These are phyloP conservation scores for Russula sp. DNA, from an alignment of 768 basidiomycete genomes.

Conservation along the genomic window DNA sequence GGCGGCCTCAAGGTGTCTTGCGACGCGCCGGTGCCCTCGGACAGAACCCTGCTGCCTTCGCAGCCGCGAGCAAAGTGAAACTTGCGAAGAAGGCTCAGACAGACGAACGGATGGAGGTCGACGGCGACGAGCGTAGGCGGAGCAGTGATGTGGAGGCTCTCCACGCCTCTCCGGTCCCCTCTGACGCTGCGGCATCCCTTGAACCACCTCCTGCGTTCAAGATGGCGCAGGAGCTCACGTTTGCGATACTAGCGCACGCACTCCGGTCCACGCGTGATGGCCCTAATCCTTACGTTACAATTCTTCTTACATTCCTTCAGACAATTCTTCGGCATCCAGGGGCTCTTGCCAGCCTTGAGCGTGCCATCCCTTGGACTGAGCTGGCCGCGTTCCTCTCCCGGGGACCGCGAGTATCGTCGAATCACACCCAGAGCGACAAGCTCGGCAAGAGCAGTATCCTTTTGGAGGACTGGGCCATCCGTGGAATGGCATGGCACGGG, in stretches of 20 bases:
- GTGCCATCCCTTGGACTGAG: slow-evolving; percentile 77
- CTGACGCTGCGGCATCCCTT: slow-evolving; percentile 25
- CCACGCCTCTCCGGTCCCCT: slow-evolving; percentile 29
- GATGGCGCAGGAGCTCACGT: slow-evolving; percentile 71
- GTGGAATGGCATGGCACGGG: slow-evolving; percentile 96
- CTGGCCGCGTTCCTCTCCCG: slow-evolving; percentile 58
- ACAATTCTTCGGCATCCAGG: slow-evolving; percentile 62
- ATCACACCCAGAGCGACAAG: slow-evolving; percentile 6
- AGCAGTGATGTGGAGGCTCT: slow-evolving; percentile 24
- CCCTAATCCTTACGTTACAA: slow-evolving; percentile 81
- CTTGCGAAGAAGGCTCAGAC: slow-evolving; percentile 28
- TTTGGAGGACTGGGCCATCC: slow-evolving; percentile 90
- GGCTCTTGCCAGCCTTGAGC: slow-evolving; percentile 58
- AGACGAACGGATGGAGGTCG: slow-evolving; percentile 55
- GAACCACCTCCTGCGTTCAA: slow-evolving; percentile 56
- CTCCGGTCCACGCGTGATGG: slow-evolving; percentile 58
- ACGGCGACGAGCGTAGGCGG: slow-evolving; percentile 37
- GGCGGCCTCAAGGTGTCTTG: slow-evolving; percentile 62
- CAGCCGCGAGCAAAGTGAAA: slow-evolving; percentile 32
- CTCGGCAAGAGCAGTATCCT: slow-evolving; percentile 32
- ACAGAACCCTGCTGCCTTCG: slow-evolving; percentile 31
- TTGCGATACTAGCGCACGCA: slow-evolving; percentile 65
- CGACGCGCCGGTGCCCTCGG: slow-evolving; percentile 46
- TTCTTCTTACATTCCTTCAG: slow-evolving; percentile 82
- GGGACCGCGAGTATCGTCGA: slow-evolving; percentile 47